phyloP scores from a whole-genome alignment of 2,329 filamentous ascomycete genomes.

The Penicillium hordei region DNA sequence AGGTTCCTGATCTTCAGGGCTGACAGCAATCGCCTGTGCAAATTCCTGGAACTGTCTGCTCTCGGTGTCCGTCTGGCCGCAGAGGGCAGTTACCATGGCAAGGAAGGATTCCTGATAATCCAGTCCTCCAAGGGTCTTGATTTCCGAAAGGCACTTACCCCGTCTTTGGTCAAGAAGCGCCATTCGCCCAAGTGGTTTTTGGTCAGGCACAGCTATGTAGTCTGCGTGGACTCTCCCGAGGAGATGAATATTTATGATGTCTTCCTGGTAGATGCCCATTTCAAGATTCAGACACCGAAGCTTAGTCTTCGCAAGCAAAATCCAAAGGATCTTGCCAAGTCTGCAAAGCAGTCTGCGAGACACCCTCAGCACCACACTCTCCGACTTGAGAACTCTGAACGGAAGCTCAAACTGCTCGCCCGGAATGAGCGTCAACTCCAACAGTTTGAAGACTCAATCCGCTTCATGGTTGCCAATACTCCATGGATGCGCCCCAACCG shows the following conservation, averaged over 20 bases:
- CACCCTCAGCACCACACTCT: conserved; percentile 77
- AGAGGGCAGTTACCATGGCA: conserved; percentile 95
- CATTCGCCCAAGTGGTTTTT: conserved; percentile 97
- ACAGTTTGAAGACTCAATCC: conserved; percentile 92
- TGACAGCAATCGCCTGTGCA: conserved; percentile 92
- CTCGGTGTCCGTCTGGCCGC: conserved; percentile 89
- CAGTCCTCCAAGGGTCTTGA: conserved; percentile 87
- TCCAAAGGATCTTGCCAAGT: conserved; percentile 62
- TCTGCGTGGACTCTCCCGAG: conserved; percentile 96
- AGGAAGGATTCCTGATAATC: conserved; percentile 91
- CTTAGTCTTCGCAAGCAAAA: conserved; percentile 51
- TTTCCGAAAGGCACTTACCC: conserved; percentile 76
- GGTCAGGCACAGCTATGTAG: conserved; percentile 95
- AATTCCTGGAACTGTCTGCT: conserved; percentile 92
- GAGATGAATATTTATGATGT: conserved; percentile 99
- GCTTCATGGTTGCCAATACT: conserved; percentile 78
- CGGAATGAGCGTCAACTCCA: conserved; percentile 84
- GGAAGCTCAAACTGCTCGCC: conserved; percentile 86
- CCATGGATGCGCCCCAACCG: conserved; percentile 80
- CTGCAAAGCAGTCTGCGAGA: conserved; percentile 61
- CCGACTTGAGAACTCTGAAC: conserved; percentile 85
- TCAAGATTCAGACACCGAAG: conserved; percentile 74
- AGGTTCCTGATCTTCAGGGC: conserved; percentile 95
- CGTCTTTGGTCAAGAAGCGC: conserved; percentile 72
- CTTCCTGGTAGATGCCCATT: conserved; percentile 90